Base-by-base conservation (phyloP, 139 green algal genomes). In the Chlorella sp. region DNA sequence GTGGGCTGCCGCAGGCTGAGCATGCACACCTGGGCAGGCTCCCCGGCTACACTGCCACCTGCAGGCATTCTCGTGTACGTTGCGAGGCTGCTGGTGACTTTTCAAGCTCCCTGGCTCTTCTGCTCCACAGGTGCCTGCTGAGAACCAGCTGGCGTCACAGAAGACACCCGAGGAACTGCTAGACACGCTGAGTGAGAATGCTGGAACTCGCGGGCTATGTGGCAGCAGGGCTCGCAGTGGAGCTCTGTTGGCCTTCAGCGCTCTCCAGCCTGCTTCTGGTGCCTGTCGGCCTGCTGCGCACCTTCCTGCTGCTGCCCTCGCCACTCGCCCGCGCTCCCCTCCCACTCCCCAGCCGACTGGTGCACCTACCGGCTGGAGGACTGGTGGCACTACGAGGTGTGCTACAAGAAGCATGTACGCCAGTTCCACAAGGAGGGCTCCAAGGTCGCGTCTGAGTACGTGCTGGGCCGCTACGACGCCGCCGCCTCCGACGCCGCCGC, bases 301-400 rank as follows among this genome's bases (percentile, higher is more conserved):
- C 0, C 33, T 33, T 19, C 11, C 42, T 38, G 5, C 64, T 27
- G 2, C 27, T 59, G 14, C 42, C 64, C 27, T 42, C 11, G 11
- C 7, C 46, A 31, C 14, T 42, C 9, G 29, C 43, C 15, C 29
- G 56, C 12, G 56, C 56, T 64, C 27, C 56, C 1, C 51, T 77
- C 14, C n/a, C 35, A 46, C 17, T 72, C 62, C 9, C 35, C 74
- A 71, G 72, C 31, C 8, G 73, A 73, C n/a, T 79, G 58, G 51
- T 85, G 79, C 75, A 55, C 45, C 43, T 94, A 92, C 58, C 84
- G 86, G 2, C 53, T 93, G 17, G 93, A 97, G 64, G 93, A 90
- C 17, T 91, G 91, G 80, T 98, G 94, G 94, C 96, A 90, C 15
- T 98, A 97, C 73, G 93, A 97, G 87, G 38, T 94, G 50, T 98